Base-by-base conservation (phyloP, 345 rosid genomes). In the Citrus sp. region DNA sequence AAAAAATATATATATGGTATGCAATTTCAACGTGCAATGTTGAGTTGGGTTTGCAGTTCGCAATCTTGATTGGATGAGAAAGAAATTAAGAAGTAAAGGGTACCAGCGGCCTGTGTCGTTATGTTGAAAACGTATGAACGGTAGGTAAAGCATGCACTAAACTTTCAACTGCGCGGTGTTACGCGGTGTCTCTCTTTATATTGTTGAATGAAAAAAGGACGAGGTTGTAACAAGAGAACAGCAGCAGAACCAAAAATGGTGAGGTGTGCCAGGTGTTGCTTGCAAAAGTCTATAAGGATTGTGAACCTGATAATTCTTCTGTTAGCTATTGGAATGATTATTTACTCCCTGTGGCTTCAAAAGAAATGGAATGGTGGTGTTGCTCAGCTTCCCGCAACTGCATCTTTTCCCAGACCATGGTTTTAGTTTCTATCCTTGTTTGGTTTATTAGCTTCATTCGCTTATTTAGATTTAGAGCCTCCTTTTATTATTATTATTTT, bases 301-400 rank as follows among this genome's bases (percentile, higher is more conserved):
- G 60, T 82, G 28, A 87, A 89, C 69, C 4, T 84, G 7, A 4
- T 86, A 2, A 78, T 86, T 46, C 81, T 71, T 24, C 22, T 90
- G 19, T 77, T 73, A 21, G 92, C 88, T 4, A 58, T 81, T 67
- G 88, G 77, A 27, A 71, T 86, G 77, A 84, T 90, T 34, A 22
- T 85, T 12, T 90, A 90, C 75, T 79, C 92, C 1, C 89, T 90
- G 16, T 90, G 94, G 92, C 88, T 90, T 0, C 73, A 84, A 51
- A 87, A 84, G 76, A 83, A 58, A 76, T 90, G 94, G 94, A 75
- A 78, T 51, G 59, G 35, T 1, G 82, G 82, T 14, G 42, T 84
- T 16, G 51, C 78, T 42, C 12, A 77, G 4, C 78, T 90, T 30
- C 69, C 84, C 35, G 12, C 73, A 12, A 13, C 25, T 8, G 10